Evolutionary conservation across 805 yeast species (phyloP).

Genomic region (Kurtzmaniella fragi): DNA sequence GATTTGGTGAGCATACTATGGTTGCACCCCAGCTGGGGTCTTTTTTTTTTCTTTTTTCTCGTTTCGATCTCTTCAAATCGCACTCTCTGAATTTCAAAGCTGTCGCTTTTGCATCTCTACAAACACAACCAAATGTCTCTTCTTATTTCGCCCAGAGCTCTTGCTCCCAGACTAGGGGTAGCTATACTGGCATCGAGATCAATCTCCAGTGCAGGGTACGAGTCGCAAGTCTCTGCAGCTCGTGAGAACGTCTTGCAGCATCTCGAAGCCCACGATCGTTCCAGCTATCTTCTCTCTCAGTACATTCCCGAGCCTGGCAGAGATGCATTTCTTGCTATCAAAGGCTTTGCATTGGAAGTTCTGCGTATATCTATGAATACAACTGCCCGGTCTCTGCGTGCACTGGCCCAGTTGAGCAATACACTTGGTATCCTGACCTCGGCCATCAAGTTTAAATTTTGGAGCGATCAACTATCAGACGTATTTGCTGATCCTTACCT

Average conservation of each 20-base stretch:
- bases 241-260: constrained; percentile 42
- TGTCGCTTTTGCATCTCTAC: too few species aligned
- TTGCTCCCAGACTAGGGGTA: neutral
- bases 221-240: constrained; percentile 13
- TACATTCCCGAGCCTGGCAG: constrained; percentile 64
- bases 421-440: constrained; percentile 36
- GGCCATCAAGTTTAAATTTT: constrained; percentile 62
- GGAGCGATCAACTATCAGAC: constrained; percentile 59
- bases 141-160: too few species aligned
- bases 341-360: constrained; percentile 63
- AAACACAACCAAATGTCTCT: too few species aligned
- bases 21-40: too few species aligned
- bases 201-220: constrained; percentile 2
- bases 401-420: constrained; percentile 22
- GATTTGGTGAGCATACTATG: too few species aligned
- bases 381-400: constrained; percentile 22
- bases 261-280: constrained; percentile 49
- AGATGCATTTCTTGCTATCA: constrained; percentile 57
- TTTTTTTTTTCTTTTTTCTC: too few species aligned
- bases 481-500: constrained; percentile 33
- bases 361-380: constrained; percentile 36
- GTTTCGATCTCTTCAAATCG: too few species aligned
- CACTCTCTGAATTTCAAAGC: too few species aligned
- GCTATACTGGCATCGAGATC: neutral
- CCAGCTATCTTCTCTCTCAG: constrained; percentile 61